Base-by-base conservation (phyloP, 257 asterid genomes). In the Solanum rostratum region DNA sequence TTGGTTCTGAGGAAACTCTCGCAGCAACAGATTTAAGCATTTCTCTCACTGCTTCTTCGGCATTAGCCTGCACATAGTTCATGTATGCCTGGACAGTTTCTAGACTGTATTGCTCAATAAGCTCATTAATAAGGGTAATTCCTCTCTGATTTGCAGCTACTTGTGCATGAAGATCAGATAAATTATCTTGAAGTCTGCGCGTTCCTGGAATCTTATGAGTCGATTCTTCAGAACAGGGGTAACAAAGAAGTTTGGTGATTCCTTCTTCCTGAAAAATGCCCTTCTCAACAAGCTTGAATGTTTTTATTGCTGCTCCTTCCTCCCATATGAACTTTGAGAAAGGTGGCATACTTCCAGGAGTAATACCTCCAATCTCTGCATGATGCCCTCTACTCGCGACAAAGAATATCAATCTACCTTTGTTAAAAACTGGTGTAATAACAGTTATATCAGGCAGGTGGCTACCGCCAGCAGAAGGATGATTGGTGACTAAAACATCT, bases 311-410 rank as follows among this genome's bases (percentile, higher is more conserved):
- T 30, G 98, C 99, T 83, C 99, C 99, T 90, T 96, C 99, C 81
- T 96, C 99, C 94, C 94, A 93, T 88, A 96, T 93, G 80, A 93
- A 90, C 91, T 96, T 96, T 12, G 99, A 96, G 86, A 96, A 96
- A 3, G 99, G 99, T 0, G 99, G 98, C 99, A 96, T 96, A 87
- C 99, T 96, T 79, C 99, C 99, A 6, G 99, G 99, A 37, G 98
- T 96, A 84, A 96, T 93, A 57, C 99, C 99, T 81, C 99, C 99
- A 49, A 96, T 96, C 90, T 96, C 99, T 5, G 99, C 98, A 83
- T 95, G 99, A 90, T 96, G 98, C 65, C 99, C 99, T 85, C 99
- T 89, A 84, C 99, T 96, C 20, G 99, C 99, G 29, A 95, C 95
- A 79, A 96, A 95, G 90, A 96, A 96, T 18, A 96, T 94, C 83